Conservation (phyloP, 306 rosid genomes). For the Ziziphus jujuba region DNA sequence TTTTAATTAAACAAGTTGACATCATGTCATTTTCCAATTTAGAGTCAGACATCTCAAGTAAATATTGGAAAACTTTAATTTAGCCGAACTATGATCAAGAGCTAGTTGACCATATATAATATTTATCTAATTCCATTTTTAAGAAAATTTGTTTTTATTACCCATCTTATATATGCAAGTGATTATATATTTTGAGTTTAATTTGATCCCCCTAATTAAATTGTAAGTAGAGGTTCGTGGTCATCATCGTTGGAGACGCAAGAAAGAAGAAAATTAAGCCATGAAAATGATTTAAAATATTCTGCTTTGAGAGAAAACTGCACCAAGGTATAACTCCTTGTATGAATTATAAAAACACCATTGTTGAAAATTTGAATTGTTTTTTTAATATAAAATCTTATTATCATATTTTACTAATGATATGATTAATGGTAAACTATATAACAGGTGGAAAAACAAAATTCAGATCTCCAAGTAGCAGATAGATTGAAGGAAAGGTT, state of each 20-base stretch:
- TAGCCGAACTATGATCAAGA: no score
- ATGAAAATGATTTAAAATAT: constrained; percentile 27
- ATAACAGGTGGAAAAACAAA: constrained; percentile 38
- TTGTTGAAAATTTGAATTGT: no score
- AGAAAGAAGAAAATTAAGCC: constrained; percentile 28
- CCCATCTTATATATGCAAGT: no score
- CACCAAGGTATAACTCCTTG: constrained; percentile 45
- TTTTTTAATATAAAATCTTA: no score
- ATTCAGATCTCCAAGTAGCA: constrained; percentile 29
- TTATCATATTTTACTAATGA: background rate
- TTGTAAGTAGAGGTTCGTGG: constrained; percentile 47
- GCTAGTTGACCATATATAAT: no score
- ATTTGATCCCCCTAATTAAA: background rate
- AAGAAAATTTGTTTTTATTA: no score
- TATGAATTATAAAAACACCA: no score
- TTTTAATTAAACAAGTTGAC: no score
- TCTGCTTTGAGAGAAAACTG: constrained; percentile 34
- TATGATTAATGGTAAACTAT: background rate
- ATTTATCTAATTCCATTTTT: no score
- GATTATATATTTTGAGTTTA: background rate
- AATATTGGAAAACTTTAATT: no score
- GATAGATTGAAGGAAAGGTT: constrained; percentile 45
- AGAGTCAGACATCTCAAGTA: no score
- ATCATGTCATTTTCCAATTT: no score
- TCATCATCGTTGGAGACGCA: constrained; percentile 46